A percentile compares a stretch with the other conserved stretches of the same genome.
Evolutionary conservation across 192 early-diverging fungal genomes (phyloP).

Genomic region (Coemansia furcata): DNA sequence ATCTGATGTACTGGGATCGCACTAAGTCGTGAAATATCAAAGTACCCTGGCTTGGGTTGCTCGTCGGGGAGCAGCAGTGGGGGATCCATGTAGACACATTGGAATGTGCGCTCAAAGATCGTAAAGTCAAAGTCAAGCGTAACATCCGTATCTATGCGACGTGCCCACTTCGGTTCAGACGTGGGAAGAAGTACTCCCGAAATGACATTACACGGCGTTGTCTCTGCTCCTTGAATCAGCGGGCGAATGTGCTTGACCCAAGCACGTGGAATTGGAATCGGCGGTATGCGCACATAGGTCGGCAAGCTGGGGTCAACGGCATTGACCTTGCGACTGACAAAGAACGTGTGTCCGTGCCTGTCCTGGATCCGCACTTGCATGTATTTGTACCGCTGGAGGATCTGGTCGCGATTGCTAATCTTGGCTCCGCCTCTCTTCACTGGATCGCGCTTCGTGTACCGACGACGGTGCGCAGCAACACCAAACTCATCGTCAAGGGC

Average conservation of each 20-base stretch:
- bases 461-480: constrained; percentile 45
- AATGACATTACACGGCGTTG: constrained; percentile 24
- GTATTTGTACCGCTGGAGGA: constrained; percentile 79
- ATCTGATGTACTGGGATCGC: constrained; percentile 55
- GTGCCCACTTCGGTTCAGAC: constrained; percentile 27
- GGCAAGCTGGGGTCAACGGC: constrained; percentile 81
- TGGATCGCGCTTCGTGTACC: constrained; percentile 31
- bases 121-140: constrained; percentile 38
- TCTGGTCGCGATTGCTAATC: constrained; percentile 59
- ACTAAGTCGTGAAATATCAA: constrained; percentile 27
- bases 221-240: constrained; percentile 29
- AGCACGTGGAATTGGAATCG: constrained; percentile 76
- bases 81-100: constrained; percentile 89
- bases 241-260: constrained; percentile 81
- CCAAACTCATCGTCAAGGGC: constrained; percentile 79
- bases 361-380: constrained; percentile 88
- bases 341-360: constrained; percentile 78
- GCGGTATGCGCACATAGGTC: constrained; percentile 86
- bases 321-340: constrained; percentile 80
- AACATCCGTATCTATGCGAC: constrained; percentile 23
- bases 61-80: constrained; percentile 61
- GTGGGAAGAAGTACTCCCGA: constrained; percentile 42
- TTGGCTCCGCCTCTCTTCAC: constrained; percentile 53
- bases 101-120: constrained; percentile 67
- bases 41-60: constrained; percentile 28